Conservation (phyloP, 2,329 filamentous ascomycete species). For the Neonectria sp. region DNA sequence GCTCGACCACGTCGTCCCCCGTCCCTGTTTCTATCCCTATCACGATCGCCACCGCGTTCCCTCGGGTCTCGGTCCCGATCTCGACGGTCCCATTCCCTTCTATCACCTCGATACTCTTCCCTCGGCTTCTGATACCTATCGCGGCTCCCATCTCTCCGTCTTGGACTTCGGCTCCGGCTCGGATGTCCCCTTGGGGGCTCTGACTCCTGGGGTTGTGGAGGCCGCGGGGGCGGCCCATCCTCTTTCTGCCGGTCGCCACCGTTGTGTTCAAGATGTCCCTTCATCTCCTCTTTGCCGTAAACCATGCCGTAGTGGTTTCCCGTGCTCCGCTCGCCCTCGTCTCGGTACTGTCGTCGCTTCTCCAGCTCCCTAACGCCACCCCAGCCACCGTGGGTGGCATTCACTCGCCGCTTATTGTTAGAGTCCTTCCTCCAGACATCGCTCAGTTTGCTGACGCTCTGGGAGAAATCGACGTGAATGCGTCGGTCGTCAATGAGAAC, state of each 20-base stretch:
- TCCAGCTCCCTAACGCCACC: slow-evolving; percentile 91
- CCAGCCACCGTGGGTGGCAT: slow-evolving; percentile 80
- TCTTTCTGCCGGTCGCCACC: slow-evolving; percentile 47
- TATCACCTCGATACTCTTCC: slow-evolving; percentile 45
- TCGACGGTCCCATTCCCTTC: slow-evolving; percentile 46
- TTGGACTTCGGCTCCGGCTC: slow-evolving; percentile 41
- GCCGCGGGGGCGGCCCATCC: slow-evolving; percentile 25
- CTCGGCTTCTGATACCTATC: slow-evolving; percentile 45
- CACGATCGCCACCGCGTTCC: slow-evolving; percentile 49
- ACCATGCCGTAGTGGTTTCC: slow-evolving; percentile 81
- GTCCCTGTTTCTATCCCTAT: slow-evolving; percentile 48
- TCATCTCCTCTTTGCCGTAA: slow-evolving; percentile 81
- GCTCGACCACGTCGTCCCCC: slow-evolving; percentile 42
- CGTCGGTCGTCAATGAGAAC: slow-evolving; percentile 97
- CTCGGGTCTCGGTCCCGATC: slow-evolving; percentile 45
- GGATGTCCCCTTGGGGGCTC: slow-evolving; percentile 23
- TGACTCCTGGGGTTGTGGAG: slow-evolving; percentile 23
- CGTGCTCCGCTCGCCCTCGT: slow-evolving; percentile 66
- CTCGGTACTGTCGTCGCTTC: slow-evolving; percentile 90
- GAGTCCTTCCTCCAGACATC: slow-evolving; percentile 91
- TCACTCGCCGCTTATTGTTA: slow-evolving; percentile 80
- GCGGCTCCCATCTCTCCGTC: slow-evolving; percentile 44
- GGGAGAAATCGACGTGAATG: slow-evolving; percentile 98
- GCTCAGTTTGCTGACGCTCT: slow-evolving; percentile 90
- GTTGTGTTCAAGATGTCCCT: slow-evolving; percentile 62